phyloP scores from a whole-genome alignment of 352 stramenopile species.

The Phytophthora idaei region DNA sequence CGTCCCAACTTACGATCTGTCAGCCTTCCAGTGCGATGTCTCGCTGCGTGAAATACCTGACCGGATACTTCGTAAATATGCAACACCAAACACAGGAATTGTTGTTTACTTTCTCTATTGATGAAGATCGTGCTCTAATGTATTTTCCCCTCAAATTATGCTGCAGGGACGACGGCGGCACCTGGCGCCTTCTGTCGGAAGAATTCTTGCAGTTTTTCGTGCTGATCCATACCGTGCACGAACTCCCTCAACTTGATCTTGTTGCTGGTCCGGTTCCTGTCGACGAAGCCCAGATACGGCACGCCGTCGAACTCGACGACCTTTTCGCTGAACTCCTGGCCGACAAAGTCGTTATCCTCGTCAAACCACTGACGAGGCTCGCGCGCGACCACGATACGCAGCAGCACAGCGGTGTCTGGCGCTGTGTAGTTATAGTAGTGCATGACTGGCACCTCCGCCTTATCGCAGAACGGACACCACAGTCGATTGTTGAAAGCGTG shows the following conservation, averaged over 20 bases:
- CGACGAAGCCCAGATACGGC: conserved; percentile 65
- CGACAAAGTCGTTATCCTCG: conserved; percentile 76
- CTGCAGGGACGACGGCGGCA: conserved; percentile 9
- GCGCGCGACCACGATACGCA: conserved; percentile 65
- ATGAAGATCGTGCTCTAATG: neutral
- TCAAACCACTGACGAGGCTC: conserved; percentile 74
- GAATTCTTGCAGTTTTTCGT: conserved; percentile 48
- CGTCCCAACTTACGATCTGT: too few species aligned
- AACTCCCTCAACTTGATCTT: conserved; percentile 56
- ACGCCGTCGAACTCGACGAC: conserved; percentile 65
- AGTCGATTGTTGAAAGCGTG: conserved; percentile 78
- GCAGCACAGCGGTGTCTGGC: conserved; percentile 53
- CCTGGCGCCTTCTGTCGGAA: conserved; percentile 37
- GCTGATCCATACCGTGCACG: conserved; percentile 47
- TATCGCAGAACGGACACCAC: conserved; percentile 87
- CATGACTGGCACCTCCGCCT: conserved; percentile 67
- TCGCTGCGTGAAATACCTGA: too few species aligned
- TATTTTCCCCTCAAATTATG: conserved; percentile 10
- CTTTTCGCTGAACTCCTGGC: conserved; percentile 57
- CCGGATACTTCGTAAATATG: too few species aligned
- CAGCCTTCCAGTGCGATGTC: too few species aligned
- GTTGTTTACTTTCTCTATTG: neutral
- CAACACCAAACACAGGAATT: too few species aligned
- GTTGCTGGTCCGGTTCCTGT: conserved; percentile 43
- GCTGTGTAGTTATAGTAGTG: conserved; percentile 84